Evolutionary conservation across 1,284 basidiomycete genomes (phyloP).

Genomic region (Gomphus sp.): DNA sequence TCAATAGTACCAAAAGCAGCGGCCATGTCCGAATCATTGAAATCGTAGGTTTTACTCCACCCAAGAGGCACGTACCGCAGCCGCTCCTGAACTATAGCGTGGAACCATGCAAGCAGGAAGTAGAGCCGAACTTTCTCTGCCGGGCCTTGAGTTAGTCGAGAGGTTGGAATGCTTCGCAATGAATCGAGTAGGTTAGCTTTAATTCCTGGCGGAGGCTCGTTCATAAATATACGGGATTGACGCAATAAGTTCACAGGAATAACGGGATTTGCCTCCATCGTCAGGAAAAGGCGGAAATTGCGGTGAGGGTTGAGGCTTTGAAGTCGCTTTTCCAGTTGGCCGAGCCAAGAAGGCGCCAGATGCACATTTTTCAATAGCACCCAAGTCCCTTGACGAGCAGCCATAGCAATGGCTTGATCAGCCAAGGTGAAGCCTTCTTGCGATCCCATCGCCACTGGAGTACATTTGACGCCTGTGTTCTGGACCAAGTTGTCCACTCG

Average conservation of each 20-base stretch:
- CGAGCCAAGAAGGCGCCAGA: slow-evolving; percentile 88
- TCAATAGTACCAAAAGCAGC: slow-evolving; percentile 89
- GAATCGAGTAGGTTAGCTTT: slow-evolving; percentile 93
- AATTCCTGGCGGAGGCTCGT: slow-evolving; percentile 92
- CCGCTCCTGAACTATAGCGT: slow-evolving; percentile 92
- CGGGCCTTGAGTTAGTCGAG: slow-evolving; percentile 73
- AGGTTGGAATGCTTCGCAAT: slow-evolving; percentile 63
- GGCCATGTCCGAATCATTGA: slow-evolving; percentile 97
- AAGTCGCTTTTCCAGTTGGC: slow-evolving; percentile 92
- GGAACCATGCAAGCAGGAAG: slow-evolving; percentile 97
- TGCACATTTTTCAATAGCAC: slow-evolving; percentile 95
- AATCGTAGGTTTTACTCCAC: slow-evolving; percentile 94
- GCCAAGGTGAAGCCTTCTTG: slow-evolving; percentile 93
- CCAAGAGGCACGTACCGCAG: slow-evolving; percentile 90
- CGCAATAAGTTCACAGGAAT: slow-evolving; percentile 95
- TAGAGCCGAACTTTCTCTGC: slow-evolving; percentile 86
- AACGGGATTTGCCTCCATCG: slow-evolving; percentile 89
- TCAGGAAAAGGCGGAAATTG: slow-evolving; percentile 91
- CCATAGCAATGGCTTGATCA: slow-evolving; percentile 87
- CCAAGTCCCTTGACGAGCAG: slow-evolving; percentile 88
- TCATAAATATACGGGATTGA: slow-evolving; percentile 93
- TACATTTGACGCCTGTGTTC: slow-evolving; percentile 63
- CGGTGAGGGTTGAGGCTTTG: slow-evolving; percentile 84
- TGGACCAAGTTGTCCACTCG: slow-evolving; percentile 85
- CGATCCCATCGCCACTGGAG: slow-evolving; percentile 95